Base-by-base conservation (phyloP, 163 green algal genomes). In the Chlamydomonas reinhardtii region DNA sequence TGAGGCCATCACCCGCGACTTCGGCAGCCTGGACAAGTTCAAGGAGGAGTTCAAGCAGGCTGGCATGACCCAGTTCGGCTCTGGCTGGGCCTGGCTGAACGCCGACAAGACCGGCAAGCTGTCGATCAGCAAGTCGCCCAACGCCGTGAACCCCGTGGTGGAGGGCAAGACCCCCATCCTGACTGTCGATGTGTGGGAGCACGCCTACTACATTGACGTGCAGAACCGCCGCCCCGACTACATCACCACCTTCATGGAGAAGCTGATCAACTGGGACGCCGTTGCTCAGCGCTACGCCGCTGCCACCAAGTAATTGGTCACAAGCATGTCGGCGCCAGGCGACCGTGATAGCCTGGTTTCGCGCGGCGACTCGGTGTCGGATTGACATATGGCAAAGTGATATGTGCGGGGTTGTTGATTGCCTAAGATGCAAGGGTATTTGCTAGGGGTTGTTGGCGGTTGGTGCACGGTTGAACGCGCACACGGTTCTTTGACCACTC, bases 41-140 rank as follows among this genome's bases (percentile, higher is more conserved):
- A 92, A 93, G 89, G 87, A 89, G 32, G 89, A 97, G 88, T 96
- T 97, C 90, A 95, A 94, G 88, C 76, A 76, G 14, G 91, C 91
- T 34, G 89, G 89, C 73, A 68, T 90, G 80, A 91, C 90, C 37
- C 89, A 95, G 86, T 98, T 98, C 84, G 94, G 94, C 43, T 95
- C 91, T 71, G 94, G 94, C 64, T 96, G 94, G 94, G 93, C 94
- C 0, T 96, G 94, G 94, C 87, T 96, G 54, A 86, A 92, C 16
- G 79, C 91, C 56, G 90, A 94, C 86, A 93, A 90, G 87, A 62
- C 82, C 32, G 93, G 93, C 84, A 94, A 94, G 86, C 90, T 97
- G 48, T 91, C 81, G 76, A 95, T 97, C 76, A 88, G 76, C 88
- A 96, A 95, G 90, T 95, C 94, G 24, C 92, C 93, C 77, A 97